These are phyloP conservation scores for Botrytis tulipae DNA, from an alignment of 2,329 filamentous ascomycete species.

Conservation along the genomic window DNA sequence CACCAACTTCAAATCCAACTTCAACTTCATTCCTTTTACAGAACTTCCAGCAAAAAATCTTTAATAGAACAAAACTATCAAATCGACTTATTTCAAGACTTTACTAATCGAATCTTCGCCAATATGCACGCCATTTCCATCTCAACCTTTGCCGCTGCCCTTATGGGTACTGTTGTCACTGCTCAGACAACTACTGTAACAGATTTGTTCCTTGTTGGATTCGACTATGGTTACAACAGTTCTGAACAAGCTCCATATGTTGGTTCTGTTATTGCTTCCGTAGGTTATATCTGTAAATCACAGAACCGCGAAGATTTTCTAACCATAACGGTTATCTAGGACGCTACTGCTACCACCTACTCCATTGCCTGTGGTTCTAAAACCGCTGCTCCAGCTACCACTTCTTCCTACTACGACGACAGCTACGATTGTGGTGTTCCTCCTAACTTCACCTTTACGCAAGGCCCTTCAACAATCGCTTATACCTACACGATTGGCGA, in stretches of 20 bases:
- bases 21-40: not conserved
- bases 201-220: constrained; percentile 13
- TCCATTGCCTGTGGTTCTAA: constrained; percentile 15
- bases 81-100: not conserved
- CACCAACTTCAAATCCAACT: not conserved
- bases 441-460: constrained; percentile 28
- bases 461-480: constrained; percentile 32
- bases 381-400: constrained; percentile 26
- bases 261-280: constrained; percentile 20
- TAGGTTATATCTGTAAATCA: not conserved
- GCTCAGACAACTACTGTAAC: constrained; percentile 1
- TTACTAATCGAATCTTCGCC: not conserved
- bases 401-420: constrained; percentile 21
- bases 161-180: constrained; percentile 6
- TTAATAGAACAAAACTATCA: not conserved
- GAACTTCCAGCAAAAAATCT: not conserved
- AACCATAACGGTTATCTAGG: constrained; percentile 15
- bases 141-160: constrained; percentile 10
- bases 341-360: constrained; percentile 23
- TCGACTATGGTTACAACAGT: not conserved
- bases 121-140: constrained; percentile 20
- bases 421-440: constrained; percentile 27
- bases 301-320: not conserved
- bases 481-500: constrained; percentile 22
- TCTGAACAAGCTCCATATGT: not conserved